phyloP scores from a whole-genome alignment of 257 asterid species.

The Salvia splendens region DNA sequence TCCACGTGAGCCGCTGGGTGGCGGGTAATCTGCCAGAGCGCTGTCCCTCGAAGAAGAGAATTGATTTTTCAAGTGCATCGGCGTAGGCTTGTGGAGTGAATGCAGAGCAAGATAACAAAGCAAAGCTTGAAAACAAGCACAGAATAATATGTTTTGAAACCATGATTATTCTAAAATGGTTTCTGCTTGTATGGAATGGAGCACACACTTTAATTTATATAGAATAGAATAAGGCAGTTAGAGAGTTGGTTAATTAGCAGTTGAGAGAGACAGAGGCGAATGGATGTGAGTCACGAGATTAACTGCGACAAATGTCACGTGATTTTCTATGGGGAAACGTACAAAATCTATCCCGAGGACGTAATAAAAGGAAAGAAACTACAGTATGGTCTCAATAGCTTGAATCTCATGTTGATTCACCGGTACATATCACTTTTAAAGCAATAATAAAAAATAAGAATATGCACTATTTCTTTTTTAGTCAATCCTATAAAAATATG shows the following conservation, averaged over 20 bases:
- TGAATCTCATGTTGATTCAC: no score
- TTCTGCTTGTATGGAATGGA: neutral
- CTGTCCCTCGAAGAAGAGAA: slow-evolving; percentile 80
- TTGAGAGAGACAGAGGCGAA: slow-evolving; percentile 25
- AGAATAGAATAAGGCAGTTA: slow-evolving; percentile 35
- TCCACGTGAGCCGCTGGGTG: slow-evolving; percentile 58
- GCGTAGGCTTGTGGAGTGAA: slow-evolving; percentile 62
- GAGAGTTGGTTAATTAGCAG: slow-evolving; percentile 45
- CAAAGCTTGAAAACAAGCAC: slow-evolving; percentile 24
- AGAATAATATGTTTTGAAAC: slow-evolving; percentile 31
- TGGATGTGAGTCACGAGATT: slow-evolving; percentile 59
- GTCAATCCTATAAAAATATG: no score
- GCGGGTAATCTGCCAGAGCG: slow-evolving; percentile 75
- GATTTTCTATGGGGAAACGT: slow-evolving; percentile 29
- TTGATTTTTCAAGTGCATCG: slow-evolving; percentile 65
- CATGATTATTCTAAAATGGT: slow-evolving; percentile 14
- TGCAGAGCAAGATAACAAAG: slow-evolving; percentile 43
- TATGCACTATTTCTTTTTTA: no score
- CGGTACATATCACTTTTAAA: no score
- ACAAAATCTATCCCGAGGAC: slow-evolving; percentile 30
- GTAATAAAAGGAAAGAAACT: slow-evolving; percentile 31
- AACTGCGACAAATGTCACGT: slow-evolving; percentile 48
- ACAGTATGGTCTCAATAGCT: neutral
- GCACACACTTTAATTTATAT: slow-evolving; percentile 35
- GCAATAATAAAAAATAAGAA: no score